phyloP scores from a whole-genome alignment of 495 filamentous ascomycete genomes.

The Pseudoneurospora amorphoporcata region DNA sequence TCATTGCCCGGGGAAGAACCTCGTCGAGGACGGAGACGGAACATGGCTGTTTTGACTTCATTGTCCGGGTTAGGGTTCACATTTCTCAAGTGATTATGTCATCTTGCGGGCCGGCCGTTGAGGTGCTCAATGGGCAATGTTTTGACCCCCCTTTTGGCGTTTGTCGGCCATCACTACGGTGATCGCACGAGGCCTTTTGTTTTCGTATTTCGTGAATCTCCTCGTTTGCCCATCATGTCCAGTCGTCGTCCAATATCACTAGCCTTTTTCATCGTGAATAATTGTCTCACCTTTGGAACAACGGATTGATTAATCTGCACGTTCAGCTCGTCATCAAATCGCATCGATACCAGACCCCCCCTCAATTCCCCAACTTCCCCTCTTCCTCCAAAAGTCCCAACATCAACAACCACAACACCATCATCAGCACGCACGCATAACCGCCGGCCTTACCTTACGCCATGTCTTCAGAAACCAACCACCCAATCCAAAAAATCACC shows the following conservation, averaged over 20 bases:
- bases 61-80: neutral
- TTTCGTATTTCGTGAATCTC: neutral
- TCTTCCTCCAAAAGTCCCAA: neutral
- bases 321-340: neutral
- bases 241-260: too few species aligned
- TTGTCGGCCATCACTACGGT: neutral
- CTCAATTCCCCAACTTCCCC: neutral
- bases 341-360: neutral
- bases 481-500: constrained; percentile 12
- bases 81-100: neutral
- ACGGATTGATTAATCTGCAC: neutral
- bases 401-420: neutral
- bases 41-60: neutral
- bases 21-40: neutral
- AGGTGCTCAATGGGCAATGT: neutral
- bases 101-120: neutral
- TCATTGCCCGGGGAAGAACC: neutral
- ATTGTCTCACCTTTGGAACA: neutral
- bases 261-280: neutral
- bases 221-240: neutral
- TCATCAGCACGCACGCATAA: neutral
- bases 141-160: neutral
- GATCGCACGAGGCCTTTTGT: neutral
- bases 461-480: neutral
- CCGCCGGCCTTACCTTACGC: neutral